Percentiles rank a stretch among this genome's conserved stretches.
Conservation (phyloP, 768 basidiomycete genomes). For the Cubamyces lactineus region DNA sequence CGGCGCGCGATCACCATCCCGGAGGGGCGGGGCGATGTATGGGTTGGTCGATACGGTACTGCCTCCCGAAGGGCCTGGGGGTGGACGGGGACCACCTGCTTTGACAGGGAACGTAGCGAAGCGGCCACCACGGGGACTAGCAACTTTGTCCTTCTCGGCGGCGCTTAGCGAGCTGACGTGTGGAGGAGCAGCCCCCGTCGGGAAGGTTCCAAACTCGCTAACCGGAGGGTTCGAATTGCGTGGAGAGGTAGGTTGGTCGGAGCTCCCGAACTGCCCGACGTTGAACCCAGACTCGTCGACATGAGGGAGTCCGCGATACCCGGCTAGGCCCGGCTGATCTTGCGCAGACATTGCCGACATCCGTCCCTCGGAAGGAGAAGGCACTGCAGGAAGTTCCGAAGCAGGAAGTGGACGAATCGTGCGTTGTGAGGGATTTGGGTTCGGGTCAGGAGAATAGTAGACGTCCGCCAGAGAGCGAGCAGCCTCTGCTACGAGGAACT, state of each 20-base stretch:
- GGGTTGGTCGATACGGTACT: slow-evolving; percentile 18
- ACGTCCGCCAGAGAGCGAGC: slow-evolving; percentile 58
- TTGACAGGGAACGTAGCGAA: slow-evolving; percentile 74
- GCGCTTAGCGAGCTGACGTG: slow-evolving; percentile 24
- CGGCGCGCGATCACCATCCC: slow-evolving; percentile 36
- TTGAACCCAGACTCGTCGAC: slow-evolving; percentile 16
- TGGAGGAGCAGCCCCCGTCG: slow-evolving; percentile 13
- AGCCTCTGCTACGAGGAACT: slow-evolving; percentile 65
- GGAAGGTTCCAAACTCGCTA: slow-evolving; percentile 31
- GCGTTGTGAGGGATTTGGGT: slow-evolving; percentile 17
- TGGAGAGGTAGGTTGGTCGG: slow-evolving; percentile 1
- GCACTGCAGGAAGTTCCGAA: slow-evolving; percentile 22
- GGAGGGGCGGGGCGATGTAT: slow-evolving; percentile 21
- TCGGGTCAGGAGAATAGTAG: slow-evolving; percentile 32
- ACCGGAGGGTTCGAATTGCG: slow-evolving; percentile 3
- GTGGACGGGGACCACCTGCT: slow-evolving; percentile 33
- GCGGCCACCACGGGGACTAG: slow-evolving; percentile 43
- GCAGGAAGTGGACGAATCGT: slow-evolving; percentile 24
- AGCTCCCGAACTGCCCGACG: slow-evolving; percentile 8
- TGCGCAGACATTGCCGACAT: background rate
- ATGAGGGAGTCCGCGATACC: slow-evolving; percentile 20
- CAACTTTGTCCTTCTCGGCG: slow-evolving; percentile 10
- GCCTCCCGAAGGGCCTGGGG: background rate
- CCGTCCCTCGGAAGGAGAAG: slow-evolving; percentile 12
- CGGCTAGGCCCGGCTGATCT: background rate